phyloP scores from a whole-genome alignment of 208 protist species.

The Trypanosoma melophagium region DNA sequence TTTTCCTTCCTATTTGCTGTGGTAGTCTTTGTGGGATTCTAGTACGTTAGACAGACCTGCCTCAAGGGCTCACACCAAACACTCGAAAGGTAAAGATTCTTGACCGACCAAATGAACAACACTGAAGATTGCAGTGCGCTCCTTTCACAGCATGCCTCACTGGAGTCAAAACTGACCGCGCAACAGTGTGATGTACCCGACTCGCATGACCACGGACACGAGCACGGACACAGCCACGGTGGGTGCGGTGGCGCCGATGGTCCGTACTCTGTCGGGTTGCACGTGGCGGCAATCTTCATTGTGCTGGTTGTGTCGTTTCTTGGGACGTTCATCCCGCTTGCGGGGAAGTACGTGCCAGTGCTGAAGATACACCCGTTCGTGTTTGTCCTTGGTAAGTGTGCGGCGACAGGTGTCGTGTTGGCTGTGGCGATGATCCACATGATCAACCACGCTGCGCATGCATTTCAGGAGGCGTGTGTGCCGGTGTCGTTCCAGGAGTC shows the following conservation, averaged over 20 bases:
- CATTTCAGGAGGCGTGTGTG: slow-evolving; percentile 41
- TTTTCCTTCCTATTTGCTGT: too few relatives aligned
- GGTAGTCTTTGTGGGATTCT: too few relatives aligned
- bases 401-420: slow-evolving; percentile 57
- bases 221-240: too few relatives aligned
- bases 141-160: background rate
- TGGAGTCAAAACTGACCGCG: too few relatives aligned
- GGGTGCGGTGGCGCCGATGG: slow-evolving; percentile 36
- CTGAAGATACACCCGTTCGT: slow-evolving; percentile 39
- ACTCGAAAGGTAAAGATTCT: too few relatives aligned
- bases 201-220: slow-evolving; percentile 6
- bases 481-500: slow-evolving; percentile 33
- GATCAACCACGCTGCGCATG: slow-evolving; percentile 42
- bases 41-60: too few relatives aligned
- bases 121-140: background rate
- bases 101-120: too few relatives aligned
- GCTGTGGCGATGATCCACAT: slow-evolving; percentile 61
- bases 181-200: background rate
- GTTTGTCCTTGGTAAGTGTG: slow-evolving; percentile 55
- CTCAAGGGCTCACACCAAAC: too few relatives aligned
- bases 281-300: slow-evolving; percentile 67
- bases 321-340: slow-evolving; percentile 46
- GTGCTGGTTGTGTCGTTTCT: slow-evolving; percentile 47
- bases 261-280: slow-evolving; percentile 44
- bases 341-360: slow-evolving; percentile 36